Conservation (phyloP, 2,329 filamentous ascomycete genomes). For the Fusarium napiforme region DNA sequence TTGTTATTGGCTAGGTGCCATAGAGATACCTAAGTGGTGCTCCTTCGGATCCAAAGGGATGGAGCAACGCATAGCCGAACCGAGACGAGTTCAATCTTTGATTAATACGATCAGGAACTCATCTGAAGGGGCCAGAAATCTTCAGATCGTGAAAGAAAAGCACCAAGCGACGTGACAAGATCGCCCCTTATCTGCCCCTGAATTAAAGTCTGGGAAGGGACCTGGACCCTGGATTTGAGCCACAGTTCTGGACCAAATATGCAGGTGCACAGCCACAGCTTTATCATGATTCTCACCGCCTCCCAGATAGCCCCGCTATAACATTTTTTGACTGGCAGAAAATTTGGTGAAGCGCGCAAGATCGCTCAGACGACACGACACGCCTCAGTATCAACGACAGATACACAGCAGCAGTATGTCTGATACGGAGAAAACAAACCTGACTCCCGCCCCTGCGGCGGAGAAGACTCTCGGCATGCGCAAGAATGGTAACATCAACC, state of each 20-base stretch:
- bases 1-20: no score
- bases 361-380: constrained; percentile 22
- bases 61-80: background rate
- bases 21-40: no score
- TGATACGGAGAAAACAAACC: constrained; percentile 45
- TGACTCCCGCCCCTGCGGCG: constrained; percentile 50
- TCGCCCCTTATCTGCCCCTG: constrained; percentile 39
- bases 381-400: constrained; percentile 5
- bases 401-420: constrained; percentile 55
- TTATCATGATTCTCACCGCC: constrained; percentile 31
- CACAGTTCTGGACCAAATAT: constrained; percentile 23
- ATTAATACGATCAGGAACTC: constrained; percentile 3
- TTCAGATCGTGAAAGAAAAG: constrained; percentile 34
- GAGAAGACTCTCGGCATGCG: constrained; percentile 73
- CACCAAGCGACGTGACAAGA: constrained; percentile 34
- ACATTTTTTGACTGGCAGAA: constrained; percentile 46
- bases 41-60: background rate
- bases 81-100: background rate
- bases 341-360: constrained; percentile 38
- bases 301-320: constrained; percentile 22
- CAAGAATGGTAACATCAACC: constrained; percentile 74
- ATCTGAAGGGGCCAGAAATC: constrained; percentile 18
- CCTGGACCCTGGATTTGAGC: constrained; percentile 40
- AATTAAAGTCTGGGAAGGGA: constrained; percentile 32
- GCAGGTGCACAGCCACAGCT: constrained; percentile 30